phyloP scores from a whole-genome alignment of 306 rosid genomes.

The Carpinus viminea region DNA sequence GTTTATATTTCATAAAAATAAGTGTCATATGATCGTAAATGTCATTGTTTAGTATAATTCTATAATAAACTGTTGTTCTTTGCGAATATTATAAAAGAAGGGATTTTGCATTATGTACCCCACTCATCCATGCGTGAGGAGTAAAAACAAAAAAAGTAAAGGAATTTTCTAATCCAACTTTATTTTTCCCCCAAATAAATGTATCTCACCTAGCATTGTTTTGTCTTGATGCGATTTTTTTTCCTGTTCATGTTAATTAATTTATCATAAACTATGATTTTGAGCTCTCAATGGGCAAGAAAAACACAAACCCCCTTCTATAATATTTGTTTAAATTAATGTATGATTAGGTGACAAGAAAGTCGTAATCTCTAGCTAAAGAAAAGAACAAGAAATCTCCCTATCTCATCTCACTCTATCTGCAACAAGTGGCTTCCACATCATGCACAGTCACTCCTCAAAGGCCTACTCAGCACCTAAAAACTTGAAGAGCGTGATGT shows the following conservation, averaged over 20 bases:
- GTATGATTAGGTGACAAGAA: background rate
- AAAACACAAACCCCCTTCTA: background rate
- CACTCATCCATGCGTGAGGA: too few relatives aligned
- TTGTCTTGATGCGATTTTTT: background rate
- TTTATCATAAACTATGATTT: background rate
- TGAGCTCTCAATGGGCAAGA: background rate
- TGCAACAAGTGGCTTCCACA: slow-evolving; percentile 34
- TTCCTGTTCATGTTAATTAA: background rate
- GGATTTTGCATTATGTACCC: too few relatives aligned
- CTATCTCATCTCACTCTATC: background rate
- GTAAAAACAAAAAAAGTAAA: too few relatives aligned
- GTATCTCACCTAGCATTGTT: background rate
- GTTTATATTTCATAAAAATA: too few relatives aligned
- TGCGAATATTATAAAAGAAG: too few relatives aligned
- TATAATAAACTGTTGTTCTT: too few relatives aligned
- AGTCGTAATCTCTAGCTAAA: background rate
- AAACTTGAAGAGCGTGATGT: slow-evolving; percentile 14
- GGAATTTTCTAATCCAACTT: too few relatives aligned
- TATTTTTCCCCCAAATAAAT: too few relatives aligned
- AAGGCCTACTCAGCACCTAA: background rate
- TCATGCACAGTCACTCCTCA: slow-evolving; percentile 31
- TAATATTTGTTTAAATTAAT: too few relatives aligned
- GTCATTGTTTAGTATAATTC: too few relatives aligned
- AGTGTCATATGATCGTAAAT: too few relatives aligned
- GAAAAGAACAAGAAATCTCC: slow-evolving; percentile 25